These are phyloP conservation scores for Pyrenophora graminea DNA, from an alignment of 2,329 filamentous ascomycete genomes.

Conservation along the genomic window DNA sequence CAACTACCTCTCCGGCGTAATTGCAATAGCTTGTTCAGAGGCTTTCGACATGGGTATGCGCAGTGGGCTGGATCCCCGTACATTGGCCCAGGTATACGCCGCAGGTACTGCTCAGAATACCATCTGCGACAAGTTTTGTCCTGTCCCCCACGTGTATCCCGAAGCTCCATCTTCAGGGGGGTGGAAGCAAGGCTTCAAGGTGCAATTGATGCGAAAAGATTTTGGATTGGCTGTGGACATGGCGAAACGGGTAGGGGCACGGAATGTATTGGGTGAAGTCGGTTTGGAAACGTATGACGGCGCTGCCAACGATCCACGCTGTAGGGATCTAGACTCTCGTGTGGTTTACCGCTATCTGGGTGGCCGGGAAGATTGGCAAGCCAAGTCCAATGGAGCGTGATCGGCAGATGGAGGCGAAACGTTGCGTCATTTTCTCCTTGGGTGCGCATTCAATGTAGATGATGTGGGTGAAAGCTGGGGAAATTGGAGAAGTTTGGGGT, in stretches of 20 bases:
- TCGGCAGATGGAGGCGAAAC: background rate
- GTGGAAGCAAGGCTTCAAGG: constrained; percentile 61
- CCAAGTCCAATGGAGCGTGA: constrained; percentile 19
- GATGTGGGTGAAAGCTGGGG: constrained; percentile 1
- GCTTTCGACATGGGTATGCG: constrained; percentile 65
- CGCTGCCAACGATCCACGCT: constrained; percentile 57
- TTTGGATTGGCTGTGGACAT: constrained; percentile 60
- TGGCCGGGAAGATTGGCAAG: constrained; percentile 57
- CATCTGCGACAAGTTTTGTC: constrained; percentile 57
- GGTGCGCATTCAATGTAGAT: too few relatives aligned
- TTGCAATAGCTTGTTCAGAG: constrained; percentile 62
- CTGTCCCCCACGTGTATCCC: constrained; percentile 56
- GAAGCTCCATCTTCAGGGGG: constrained; percentile 55
- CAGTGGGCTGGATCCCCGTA: constrained; percentile 59
- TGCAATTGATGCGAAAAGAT: constrained; percentile 65
- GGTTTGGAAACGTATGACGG: constrained; percentile 58
- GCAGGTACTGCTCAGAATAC: constrained; percentile 58
- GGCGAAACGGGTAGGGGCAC: constrained; percentile 57
- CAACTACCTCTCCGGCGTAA: constrained; percentile 64
- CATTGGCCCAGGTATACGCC: constrained; percentile 57
- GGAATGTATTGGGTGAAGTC: constrained; percentile 55
- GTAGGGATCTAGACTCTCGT: constrained; percentile 60
- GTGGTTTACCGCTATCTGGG: constrained; percentile 63
- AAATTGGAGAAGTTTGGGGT: constrained; percentile 33
- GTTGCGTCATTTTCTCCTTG: too few relatives aligned